Base-by-base conservation (phyloP, 352 stramenopile genomes). In the Halophytophthora batemanensis region DNA sequence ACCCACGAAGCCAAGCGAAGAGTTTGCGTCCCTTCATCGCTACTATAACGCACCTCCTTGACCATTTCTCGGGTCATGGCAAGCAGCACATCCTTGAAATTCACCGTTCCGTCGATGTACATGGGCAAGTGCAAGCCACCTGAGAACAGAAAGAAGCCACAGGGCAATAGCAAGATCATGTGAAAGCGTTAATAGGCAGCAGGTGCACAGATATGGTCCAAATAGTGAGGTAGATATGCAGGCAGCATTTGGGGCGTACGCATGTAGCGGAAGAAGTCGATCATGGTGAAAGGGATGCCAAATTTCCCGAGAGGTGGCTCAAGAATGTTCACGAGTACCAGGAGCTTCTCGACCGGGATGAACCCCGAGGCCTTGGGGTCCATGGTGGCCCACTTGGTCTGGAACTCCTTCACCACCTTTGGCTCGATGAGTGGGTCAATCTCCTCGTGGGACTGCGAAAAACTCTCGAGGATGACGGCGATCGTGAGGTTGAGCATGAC, bases 401-500 rank as follows among this genome's bases (percentile, higher is more conserved):
- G 74, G 59, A 98, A 97, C 40, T 94, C 75, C 21, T 93, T 76
- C 7, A 98, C 67, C 51, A 97, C 71, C 23, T 94, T 76, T 0
- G 76, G 81, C 25, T 93, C 84, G 61, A 97, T 84, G 23, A 90
- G 74, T 3, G 89, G 80, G 23, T 97, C 90, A 37, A 95, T 85
- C 33, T 96, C 87, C 54, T 89, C 74, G 6, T 90, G 78, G 1
- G 75, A 90, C 33, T 75, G 64, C 14, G 76, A 92, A 69, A 98
- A 98, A 39, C 86, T 85, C 45, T 98, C 88, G 11, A 98, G 78
- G 45, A 98, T 96, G 23, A 98, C 86, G 23, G 87, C 92, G 23
- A 98, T 96, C 40, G 96, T 97, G 43, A 98, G 69, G 53, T 98
- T 98, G 19, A 98, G 74, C 64, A 97, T 89, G 12, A 98, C 78